Percentiles rank a stretch among this genome's conserved stretches.
Evolutionary conservation across 1,139 yeast species (phyloP).

Genomic region (Yamadazyma dushanensis): DNA sequence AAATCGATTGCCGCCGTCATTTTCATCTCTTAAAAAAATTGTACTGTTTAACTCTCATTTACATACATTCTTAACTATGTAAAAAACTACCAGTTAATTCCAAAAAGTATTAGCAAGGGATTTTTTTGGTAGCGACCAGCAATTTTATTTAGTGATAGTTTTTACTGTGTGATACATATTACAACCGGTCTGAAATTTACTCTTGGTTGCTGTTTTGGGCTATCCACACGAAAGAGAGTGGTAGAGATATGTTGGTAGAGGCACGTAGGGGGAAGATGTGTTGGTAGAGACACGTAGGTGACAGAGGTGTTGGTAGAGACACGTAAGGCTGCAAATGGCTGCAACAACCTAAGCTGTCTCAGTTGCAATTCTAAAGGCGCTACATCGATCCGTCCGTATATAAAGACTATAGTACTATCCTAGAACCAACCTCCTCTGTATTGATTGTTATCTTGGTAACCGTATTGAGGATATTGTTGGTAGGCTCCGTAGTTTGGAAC

Average conservation of each 20-base stretch:
- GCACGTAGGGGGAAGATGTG: background rate
- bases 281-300: background rate
- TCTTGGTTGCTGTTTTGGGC: conserved; percentile 2
- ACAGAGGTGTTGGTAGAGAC: too few species aligned
- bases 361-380: too few species aligned
- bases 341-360: too few species aligned
- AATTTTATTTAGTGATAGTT: conserved; percentile 14
- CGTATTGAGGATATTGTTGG: conserved; percentile 54
- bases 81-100: too few species aligned
- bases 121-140: conserved; percentile 5
- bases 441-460: conserved; percentile 46
- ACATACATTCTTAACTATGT: conserved; percentile 11
- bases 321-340: too few species aligned
- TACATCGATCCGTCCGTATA: too few species aligned
- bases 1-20: background rate
- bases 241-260: background rate
- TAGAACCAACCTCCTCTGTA: conserved; percentile 40
- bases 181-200: conserved; percentile 12
- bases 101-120: conserved; percentile 7
- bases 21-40: background rate
- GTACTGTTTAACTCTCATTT: conserved; percentile 3
- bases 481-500: conserved; percentile 47
- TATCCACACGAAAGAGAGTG: background rate
- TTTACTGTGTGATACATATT: conserved; percentile 16
- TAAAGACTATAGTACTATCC: background rate